Evolutionary conservation across 768 basidiomycete genomes (phyloP).

Genomic region (Sarcodon aspratus): DNA sequence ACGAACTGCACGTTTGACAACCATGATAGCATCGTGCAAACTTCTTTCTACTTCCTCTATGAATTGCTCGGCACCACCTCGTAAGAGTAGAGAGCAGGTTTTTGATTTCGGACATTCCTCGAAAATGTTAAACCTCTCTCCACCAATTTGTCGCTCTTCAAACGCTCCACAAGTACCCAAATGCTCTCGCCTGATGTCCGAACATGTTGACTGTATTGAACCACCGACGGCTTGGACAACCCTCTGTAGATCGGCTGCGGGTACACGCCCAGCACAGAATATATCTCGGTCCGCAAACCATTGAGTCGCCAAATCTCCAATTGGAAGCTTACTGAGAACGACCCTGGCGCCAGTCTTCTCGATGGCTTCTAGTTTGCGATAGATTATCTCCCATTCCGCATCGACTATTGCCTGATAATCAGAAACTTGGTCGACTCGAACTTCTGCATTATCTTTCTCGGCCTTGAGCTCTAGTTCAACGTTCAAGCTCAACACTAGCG

Average conservation of each 20-base stretch:
- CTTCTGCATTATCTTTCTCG: slow-evolving; percentile 98
- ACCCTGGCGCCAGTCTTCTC: slow-evolving; percentile 95
- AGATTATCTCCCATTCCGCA: slow-evolving; percentile 99
- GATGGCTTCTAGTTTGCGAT: slow-evolving; percentile 92
- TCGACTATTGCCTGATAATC: slow-evolving; percentile 99
- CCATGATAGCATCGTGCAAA: slow-evolving; percentile 98
- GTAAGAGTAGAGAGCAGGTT: slow-evolving; percentile 88
- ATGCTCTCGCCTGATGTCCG: slow-evolving; percentile 83
- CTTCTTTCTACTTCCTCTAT: slow-evolving; percentile 97
- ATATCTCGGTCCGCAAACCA: slow-evolving; percentile 99
- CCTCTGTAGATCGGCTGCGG: slow-evolving; percentile 79
- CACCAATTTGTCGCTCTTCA: slow-evolving; percentile 92
- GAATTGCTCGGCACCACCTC: slow-evolving; percentile 98
- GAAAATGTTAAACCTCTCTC: slow-evolving; percentile 94
- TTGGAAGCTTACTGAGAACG: slow-evolving; percentile 94
- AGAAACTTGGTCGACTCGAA: slow-evolving; percentile 90
- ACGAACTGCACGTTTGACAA: slow-evolving; percentile 94
- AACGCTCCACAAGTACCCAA: slow-evolving; percentile 90
- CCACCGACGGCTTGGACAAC: slow-evolving; percentile 97
- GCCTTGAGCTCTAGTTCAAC: slow-evolving; percentile 98
- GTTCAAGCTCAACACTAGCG: slow-evolving; percentile 88
- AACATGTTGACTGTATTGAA: slow-evolving; percentile 88
- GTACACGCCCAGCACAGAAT: slow-evolving; percentile 96
- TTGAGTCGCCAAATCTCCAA: slow-evolving; percentile 96
- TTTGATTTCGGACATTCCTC: slow-evolving; percentile 88